Base-by-base conservation (phyloP, 202 grass and related monocot genomes). In the Eragrostis tef region DNA sequence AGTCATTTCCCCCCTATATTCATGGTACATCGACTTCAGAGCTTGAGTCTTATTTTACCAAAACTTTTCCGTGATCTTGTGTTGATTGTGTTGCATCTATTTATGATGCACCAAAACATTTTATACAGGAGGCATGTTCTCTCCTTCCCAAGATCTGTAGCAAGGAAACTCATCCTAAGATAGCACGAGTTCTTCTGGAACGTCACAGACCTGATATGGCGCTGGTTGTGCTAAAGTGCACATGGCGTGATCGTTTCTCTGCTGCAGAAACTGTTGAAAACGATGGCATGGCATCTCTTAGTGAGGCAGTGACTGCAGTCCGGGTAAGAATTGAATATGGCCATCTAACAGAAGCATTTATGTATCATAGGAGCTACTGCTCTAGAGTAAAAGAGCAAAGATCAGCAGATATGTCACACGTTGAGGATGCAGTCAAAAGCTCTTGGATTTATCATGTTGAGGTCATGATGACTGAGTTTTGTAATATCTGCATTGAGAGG, bases 281-380 rank as follows among this genome's bases (percentile, higher is more conserved):
- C 77, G 80, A 85, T 94, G 73, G 1, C 41, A 76, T 74, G 73
- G 17, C 56, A 66, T 90, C 83, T 66, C 90, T 98, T 71, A 79
- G 85, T 17, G 92, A 93, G 83, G 90, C 92, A 68, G 83, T 98
- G 36, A 98, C 80, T 81, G 85, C 85, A 34, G 34, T 95, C 25
- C 83, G 90, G 57, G 85, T 95, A 80, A 91, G 88, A 95, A 90
- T 98, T 72, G 92, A 98, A 19, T 93, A 86, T 17, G 84, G 90
- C 11, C 92, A 93, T 73, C 77, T 98, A 66, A 93, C 92, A 78
- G 96, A 98, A 89, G 85, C 96, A 68, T 98, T 98, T 86, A 91
- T 95, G 83, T 93, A 81, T 74, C 92, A 88, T 75, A 91, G 90
- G 79, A 65, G 76, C 51, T 88, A 94, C 78, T 95, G 84, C 79